A percentile compares a stretch with the other conserved stretches of the same genome.
phyloP scores from a whole-genome alignment of 305 asterid genomes.

The Caryopteris hybrid region DNA sequence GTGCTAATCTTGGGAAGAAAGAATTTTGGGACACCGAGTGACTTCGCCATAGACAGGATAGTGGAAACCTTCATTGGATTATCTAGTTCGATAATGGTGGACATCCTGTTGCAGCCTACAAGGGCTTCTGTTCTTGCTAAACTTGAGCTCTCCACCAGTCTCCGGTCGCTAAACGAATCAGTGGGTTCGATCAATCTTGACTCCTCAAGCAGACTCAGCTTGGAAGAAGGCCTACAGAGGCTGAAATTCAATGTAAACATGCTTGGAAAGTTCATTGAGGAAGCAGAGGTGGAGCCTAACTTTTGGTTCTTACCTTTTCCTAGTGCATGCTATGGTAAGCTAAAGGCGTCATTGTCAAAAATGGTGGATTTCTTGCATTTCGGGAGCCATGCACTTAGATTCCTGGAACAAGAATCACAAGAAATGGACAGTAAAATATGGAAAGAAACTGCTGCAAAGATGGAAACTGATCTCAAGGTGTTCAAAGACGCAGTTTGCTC shows the following conservation, averaged over 20 bases:
- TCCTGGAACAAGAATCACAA: constrained; percentile 42
- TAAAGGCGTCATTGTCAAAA: constrained; percentile 48
- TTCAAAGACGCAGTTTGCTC: constrained; percentile 36
- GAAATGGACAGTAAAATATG: constrained; percentile 24
- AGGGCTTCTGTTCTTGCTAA: constrained; percentile 69
- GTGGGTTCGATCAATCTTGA: constrained; percentile 28
- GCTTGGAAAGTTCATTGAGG: constrained; percentile 53
- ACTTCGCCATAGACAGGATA: constrained; percentile 72
- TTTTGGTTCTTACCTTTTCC: constrained; percentile 81
- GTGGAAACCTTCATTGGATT: constrained; percentile 73
- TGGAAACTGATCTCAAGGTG: constrained; percentile 41
- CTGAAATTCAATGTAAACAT: constrained; percentile 32
- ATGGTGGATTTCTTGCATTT: constrained; percentile 52
- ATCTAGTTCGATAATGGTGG: constrained; percentile 69
- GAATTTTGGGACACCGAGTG: constrained; percentile 59
- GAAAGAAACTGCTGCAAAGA: constrained; percentile 32
- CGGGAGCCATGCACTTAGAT: constrained; percentile 35
- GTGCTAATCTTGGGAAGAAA: constrained; percentile 63
- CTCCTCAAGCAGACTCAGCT: constrained; percentile 9
- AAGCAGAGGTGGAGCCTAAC: constrained; percentile 81
- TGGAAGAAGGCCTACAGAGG: constrained; percentile 30
- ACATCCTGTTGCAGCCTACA: constrained; percentile 60
- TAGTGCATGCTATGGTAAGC: constrained; percentile 42
- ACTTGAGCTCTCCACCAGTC: constrained; percentile 40
- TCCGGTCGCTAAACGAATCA: constrained; percentile 30